phyloP scores from a whole-genome alignment of 2,329 filamentous ascomycete genomes.

The Xylariaceae sp. region DNA sequence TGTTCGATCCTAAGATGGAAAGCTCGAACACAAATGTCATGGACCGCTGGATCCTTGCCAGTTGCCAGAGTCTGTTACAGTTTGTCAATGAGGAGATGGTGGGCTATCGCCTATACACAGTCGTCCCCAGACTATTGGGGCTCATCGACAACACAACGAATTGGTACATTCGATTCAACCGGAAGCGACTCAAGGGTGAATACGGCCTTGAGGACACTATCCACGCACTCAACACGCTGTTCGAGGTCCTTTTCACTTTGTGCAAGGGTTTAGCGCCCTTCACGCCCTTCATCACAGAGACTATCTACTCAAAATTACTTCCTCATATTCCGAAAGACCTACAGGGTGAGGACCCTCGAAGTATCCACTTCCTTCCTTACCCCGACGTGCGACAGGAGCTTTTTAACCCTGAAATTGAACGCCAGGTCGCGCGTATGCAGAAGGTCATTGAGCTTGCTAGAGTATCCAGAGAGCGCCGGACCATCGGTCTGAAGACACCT shows the following conservation, averaged over 20 bases:
- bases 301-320: constrained; percentile 79
- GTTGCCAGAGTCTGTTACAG: constrained; percentile 81
- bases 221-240: constrained; percentile 88
- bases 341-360: constrained; percentile 66
- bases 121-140: constrained; percentile 75
- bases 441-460: constrained; percentile 88
- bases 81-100: constrained; percentile 92
- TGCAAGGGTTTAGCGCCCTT: constrained; percentile 75
- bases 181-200: constrained; percentile 66
- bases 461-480: constrained; percentile 76
- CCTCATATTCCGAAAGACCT: constrained; percentile 72
- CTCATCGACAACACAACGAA: constrained; percentile 96
- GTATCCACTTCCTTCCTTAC: constrained; percentile 88
- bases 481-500: constrained; percentile 83
- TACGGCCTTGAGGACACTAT: constrained; percentile 67
- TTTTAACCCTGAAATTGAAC: constrained; percentile 80
- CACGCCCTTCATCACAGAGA: constrained; percentile 91
- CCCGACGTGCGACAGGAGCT: constrained; percentile 83
- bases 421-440: constrained; percentile 86
- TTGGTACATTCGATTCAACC: constrained; percentile 96
- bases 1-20: constrained; percentile 71
- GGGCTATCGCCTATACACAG: constrained; percentile 79
- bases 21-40: constrained; percentile 82
- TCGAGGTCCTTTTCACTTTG: constrained; percentile 87
- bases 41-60: constrained; percentile 92